A percentile compares a stretch with the other conserved stretches of the same genome.
Conservation (phyloP, 371 early-diverging fungal genomes). For the Mortierella sp. region DNA sequence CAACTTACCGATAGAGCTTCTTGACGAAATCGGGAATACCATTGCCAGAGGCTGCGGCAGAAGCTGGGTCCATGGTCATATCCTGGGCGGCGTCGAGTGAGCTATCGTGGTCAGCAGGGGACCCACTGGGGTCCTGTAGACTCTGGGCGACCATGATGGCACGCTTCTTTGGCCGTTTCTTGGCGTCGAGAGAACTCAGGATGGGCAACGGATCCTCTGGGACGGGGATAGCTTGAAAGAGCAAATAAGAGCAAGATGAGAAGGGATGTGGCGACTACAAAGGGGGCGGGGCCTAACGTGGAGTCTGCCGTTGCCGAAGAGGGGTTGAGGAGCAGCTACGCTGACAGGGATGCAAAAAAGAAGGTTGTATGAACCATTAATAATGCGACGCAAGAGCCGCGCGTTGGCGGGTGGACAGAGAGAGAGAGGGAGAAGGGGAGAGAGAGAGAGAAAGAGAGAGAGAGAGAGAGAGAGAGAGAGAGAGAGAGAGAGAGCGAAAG, state of each 20-base stretch:
- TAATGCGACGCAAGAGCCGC: too few relatives aligned
- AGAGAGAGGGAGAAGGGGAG: background rate
- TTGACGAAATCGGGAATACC: conserved; percentile 67
- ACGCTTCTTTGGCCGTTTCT: conserved; percentile 47
- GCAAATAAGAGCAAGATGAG: background rate
- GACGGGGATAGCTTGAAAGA: too few relatives aligned
- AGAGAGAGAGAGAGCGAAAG: background rate
- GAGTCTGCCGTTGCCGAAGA: too few relatives aligned
- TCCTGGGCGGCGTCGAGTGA: background rate
- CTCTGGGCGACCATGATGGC: conserved; percentile 12
- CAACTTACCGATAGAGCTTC: conserved; percentile 59
- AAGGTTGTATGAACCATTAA: background rate
- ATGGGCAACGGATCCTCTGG: conserved; percentile 14
- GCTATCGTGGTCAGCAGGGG: conserved; percentile 5
- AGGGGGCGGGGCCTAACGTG: too few relatives aligned
- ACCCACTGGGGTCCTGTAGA: conserved; percentile 2
- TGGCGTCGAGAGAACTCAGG: conserved; percentile 25
- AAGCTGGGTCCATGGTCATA: background rate
- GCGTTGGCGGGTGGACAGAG: background rate
- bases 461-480: background rate
- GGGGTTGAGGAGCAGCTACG: too few relatives aligned
- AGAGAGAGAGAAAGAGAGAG: background rate
- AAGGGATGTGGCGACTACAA: background rate
- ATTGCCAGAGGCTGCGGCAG: conserved; percentile 16
- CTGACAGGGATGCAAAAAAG: too few relatives aligned